Conservation (phyloP, 2,329 filamentous ascomycete species). For the Sporothrix sp. region DNA sequence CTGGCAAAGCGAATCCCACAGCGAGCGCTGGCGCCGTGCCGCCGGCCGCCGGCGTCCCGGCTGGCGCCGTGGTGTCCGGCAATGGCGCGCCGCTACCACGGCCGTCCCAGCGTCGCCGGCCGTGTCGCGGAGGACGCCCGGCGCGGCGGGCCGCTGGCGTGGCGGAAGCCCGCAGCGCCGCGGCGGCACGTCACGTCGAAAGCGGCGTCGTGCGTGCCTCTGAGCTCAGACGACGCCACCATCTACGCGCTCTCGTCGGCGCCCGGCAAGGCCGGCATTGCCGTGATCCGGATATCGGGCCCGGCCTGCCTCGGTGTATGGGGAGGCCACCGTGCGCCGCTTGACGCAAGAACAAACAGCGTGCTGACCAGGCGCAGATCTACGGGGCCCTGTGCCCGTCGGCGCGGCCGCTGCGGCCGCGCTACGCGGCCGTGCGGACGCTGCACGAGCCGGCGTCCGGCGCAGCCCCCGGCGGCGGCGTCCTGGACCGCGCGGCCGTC, state of each 20-base stretch:
- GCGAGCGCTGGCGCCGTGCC: no score
- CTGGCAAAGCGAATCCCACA: no score
- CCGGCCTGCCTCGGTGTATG: slow-evolving; percentile 58
- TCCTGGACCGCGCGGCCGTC: slow-evolving; percentile 69
- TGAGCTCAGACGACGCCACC: slow-evolving; percentile 43
- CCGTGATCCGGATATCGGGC: slow-evolving; percentile 80
- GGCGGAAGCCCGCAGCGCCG: background rate
- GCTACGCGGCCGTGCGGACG: slow-evolving; percentile 61
- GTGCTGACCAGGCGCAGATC: slow-evolving; percentile 29
- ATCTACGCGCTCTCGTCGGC: slow-evolving; percentile 92
- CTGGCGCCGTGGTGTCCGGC: no score
- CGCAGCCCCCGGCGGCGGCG: slow-evolving; percentile 27
- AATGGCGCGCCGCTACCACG: no score
- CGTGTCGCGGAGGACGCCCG: no score
- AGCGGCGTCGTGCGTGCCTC: background rate
- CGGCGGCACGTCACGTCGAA: background rate
- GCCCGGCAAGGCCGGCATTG: slow-evolving; percentile 77
- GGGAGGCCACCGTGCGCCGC: no score
- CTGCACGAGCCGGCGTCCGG: slow-evolving; percentile 47
- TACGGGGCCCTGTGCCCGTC: slow-evolving; percentile 42
- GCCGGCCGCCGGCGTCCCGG: no score
- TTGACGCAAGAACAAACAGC: no score
- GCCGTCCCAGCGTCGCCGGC: no score
- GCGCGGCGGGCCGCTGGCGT: background rate
- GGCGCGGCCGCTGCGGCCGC: slow-evolving; percentile 35